Base-by-base conservation (phyloP, 2,329 filamentous ascomycete species). In the Rutstroemia sp. region DNA sequence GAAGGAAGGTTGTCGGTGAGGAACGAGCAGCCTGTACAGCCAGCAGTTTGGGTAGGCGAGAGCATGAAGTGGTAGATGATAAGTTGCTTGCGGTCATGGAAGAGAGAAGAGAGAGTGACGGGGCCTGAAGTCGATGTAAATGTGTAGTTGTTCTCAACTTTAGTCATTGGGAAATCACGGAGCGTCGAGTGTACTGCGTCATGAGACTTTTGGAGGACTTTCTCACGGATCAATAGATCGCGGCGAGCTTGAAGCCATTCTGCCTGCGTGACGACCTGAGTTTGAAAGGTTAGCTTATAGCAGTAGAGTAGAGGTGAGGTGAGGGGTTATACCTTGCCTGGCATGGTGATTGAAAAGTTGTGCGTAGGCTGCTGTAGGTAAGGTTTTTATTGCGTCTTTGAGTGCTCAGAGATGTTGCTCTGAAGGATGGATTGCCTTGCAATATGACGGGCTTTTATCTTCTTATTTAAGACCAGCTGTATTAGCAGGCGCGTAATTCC, bases 11-110 rank as follows among this genome's bases (percentile, higher is more conserved):
- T 67, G 38, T 77, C 74, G 38, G 67, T 69, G 16, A 70, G 60
- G 47, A 74, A 70, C 7, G 68, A 68, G 61, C 73, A 77, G 5
- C 71, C 73, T 16, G 63, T 58, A 56, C 74, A 77, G 25, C 68
- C 74, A 5, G 62, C 56, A 2, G 70, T 65, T 1, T 68, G 62
- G 3, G 65, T 60, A 2, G 73, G 71, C 0, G 60, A 64, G 55
- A 76, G 74, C 75, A 77, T 77, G 68, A 76, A 77, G 63, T 77
- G 74, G 61, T 76, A 76, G 38, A 77, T 58, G 46, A 74, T 67
- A 56, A 75, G 67, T 54, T 73, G 69, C 27, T 70, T 65, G 27
- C 67, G 67, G 51, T 63, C 65, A 5, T 63, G 63, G 51, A 73
- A 74, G 46, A 74, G 66, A 2, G 70, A 68, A 2, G 42, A 7